Base-by-base conservation (phyloP, 495 filamentous ascomycete genomes). In the Glonium stellatum region DNA sequence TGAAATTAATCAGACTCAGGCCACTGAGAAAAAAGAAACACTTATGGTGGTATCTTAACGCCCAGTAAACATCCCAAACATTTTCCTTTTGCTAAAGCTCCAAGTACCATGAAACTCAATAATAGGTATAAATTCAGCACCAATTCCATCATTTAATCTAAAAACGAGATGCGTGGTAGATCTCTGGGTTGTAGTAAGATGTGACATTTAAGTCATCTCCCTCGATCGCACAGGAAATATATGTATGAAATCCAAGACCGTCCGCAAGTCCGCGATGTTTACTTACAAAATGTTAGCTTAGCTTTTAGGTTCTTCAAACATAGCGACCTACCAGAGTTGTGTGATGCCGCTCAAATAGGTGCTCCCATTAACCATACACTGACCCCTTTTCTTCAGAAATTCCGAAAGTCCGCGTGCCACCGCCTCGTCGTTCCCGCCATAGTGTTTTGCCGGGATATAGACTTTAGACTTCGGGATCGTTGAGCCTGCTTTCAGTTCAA, bases 381-480 rank as follows among this genome's bases (percentile, higher is more conserved):
- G 48, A 27, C 25, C 48, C 25, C 48, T 22, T 9, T 51, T 51
- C 1, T 22, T 22, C 25, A 58, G 55, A 35, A 41, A 58, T 18
- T 58, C 35, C 1, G 39, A 25, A 12, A 58, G 35, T 15, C 60
- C 54, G 31, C 11, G 15, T 21, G 61, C 55, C 3, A 58, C 55
- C 13, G 27, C 9, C 9, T 19, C 5, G 34, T 74, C 71, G 55
- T 44, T 68, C 5, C 59, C 53, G 15, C 65, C 59, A 48, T 74
- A 74, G 58, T 73, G 69, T 13, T 68, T 67, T 1, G 66, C 71
- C 0, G 69, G 68, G 15, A 76, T 42, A 60, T 76, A 77, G 15
- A 72, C 50, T 49, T 76, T 76, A 9, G 67, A 57, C 22, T 65
- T 67, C 4, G 72, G 72, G 2, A 61, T 19, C 21, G 46, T 18